phyloP scores from a whole-genome alignment of 768 basidiomycete species.

The Pulveroboletus sp. region DNA sequence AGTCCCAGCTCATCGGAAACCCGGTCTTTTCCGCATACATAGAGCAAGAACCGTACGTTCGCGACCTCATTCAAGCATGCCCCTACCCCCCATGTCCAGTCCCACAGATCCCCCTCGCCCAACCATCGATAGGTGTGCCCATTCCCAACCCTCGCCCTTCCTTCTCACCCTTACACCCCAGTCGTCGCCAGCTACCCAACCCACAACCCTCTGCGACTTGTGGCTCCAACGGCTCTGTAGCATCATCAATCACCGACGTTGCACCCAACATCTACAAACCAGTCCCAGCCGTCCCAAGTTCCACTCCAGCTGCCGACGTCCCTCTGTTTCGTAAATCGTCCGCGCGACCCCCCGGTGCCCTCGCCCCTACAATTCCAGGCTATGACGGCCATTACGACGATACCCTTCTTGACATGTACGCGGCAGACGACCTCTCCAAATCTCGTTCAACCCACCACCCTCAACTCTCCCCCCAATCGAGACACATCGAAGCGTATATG shows the following conservation, averaged over 20 bases:
- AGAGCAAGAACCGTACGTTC: too few species aligned
- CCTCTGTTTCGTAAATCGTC: slow-evolving; percentile 22
- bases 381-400: slow-evolving; percentile 20
- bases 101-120: slow-evolving; percentile 16
- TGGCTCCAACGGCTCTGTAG: slow-evolving; percentile 22
- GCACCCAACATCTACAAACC: slow-evolving; percentile 28
- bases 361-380: slow-evolving; percentile 27
- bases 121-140: slow-evolving; percentile 24
- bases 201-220: slow-evolving; percentile 12
- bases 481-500: slow-evolving; percentile 16
- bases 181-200: slow-evolving; percentile 30
- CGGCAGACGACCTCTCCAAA: slow-evolving; percentile 16
- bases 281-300: slow-evolving; percentile 24
- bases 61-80: too few species aligned
- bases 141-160: neutral
- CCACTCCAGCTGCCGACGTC: slow-evolving; percentile 13
- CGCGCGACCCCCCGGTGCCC: slow-evolving; percentile 28
- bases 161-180: slow-evolving; percentile 5
- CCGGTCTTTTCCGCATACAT: too few species aligned
- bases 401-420: slow-evolving; percentile 22
- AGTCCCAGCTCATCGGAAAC: too few species aligned
- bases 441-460: slow-evolving; percentile 20
- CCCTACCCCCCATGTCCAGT: slow-evolving; percentile 8
- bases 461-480: slow-evolving; percentile 18
- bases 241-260: slow-evolving; percentile 19